Evolutionary conservation across 2,329 filamentous ascomycete species (phyloP), one percentile per base, ranked within the genome.

Genomic region (Pseudopithomyces chartarum): DNA sequence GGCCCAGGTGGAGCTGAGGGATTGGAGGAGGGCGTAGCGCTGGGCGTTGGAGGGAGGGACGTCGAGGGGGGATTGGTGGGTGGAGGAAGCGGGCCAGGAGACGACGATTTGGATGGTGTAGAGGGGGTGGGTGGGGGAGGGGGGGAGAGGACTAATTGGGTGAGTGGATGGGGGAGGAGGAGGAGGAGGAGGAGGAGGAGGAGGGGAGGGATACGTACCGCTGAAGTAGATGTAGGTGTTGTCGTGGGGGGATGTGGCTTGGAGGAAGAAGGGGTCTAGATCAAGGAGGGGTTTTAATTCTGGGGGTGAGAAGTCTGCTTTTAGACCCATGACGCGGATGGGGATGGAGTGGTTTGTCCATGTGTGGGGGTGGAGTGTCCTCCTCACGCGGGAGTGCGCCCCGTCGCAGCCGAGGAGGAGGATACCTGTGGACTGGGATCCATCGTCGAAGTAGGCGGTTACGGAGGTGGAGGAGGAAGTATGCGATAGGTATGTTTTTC

Each of bases 251-350:
- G 49, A 49, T 38, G 55, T 58, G 6, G 56, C 61, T 29, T 63
- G 61, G 10, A 63, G 38, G 15, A 61, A 59, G 47, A 61, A 61
- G 8, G 61, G 55, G 47, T 63, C 61, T 2, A 63, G 52, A 8
- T 52, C 47, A 1, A 42, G 58, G 13, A 63, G 56, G 17, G 50
- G 48, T 33, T 39, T 46, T 5, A 59, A 57, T 52, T 61, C 45
- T 12, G 34, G 43, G n/a, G 52, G 36, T 6, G 44, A 55, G 33
- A 63, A 39, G 13, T 54, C 45, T 43, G 56, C 22, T 11, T 59
- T 59, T 19, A 57, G 58, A 1, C 61, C 61, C 34, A 61, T 54
- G 39, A 63, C 49, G 6, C 26, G 39, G 2, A 62, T 52, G 1
- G 52, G 54, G 17, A 62, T 56, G 3, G n/a, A 44, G 42, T 54